phyloP scores from a whole-genome alignment of 345 rosid genomes.

The Salix brachista region DNA sequence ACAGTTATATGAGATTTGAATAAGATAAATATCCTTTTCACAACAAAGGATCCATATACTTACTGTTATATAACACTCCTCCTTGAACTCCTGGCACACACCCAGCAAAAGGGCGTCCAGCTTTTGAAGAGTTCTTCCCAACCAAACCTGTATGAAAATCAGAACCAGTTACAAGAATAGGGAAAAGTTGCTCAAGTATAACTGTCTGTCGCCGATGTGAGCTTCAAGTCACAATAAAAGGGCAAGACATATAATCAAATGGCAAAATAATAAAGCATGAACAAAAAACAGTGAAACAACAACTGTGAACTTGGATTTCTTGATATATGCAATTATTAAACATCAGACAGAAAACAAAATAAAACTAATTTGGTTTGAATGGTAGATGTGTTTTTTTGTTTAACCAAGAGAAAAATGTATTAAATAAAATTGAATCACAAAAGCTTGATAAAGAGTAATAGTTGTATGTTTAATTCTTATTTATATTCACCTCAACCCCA shows the following conservation, averaged over 20 bases:
- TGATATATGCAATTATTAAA: background rate
- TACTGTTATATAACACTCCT: constrained; percentile 79
- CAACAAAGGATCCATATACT: constrained; percentile 34
- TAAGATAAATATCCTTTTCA: background rate
- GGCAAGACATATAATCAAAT: constrained; percentile 1
- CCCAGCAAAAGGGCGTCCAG: constrained; percentile 90
- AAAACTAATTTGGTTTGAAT: background rate
- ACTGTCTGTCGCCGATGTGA: background rate
- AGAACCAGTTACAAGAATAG: constrained; percentile 15
- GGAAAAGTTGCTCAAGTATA: constrained; percentile 14
- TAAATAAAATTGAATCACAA: background rate
- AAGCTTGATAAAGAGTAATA: background rate
- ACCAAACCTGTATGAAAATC: constrained; percentile 68
- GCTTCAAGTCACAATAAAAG: constrained; percentile 7
- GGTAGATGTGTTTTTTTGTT: background rate
- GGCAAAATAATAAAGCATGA: background rate
- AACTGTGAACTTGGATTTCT: background rate
- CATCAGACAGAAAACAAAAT: background rate
- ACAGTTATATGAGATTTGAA: background rate
- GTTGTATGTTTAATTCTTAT: constrained; percentile 6
- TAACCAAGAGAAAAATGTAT: background rate
- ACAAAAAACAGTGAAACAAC: background rate
- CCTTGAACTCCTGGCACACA: constrained; percentile 91
- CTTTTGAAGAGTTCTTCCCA: constrained; percentile 94
- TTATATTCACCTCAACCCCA: constrained; percentile 79